Evolutionary conservation across 2,329 filamentous ascomycete species (phyloP), one percentile per base, ranked within the genome.

Genomic region (Colletotrichum musae): DNA sequence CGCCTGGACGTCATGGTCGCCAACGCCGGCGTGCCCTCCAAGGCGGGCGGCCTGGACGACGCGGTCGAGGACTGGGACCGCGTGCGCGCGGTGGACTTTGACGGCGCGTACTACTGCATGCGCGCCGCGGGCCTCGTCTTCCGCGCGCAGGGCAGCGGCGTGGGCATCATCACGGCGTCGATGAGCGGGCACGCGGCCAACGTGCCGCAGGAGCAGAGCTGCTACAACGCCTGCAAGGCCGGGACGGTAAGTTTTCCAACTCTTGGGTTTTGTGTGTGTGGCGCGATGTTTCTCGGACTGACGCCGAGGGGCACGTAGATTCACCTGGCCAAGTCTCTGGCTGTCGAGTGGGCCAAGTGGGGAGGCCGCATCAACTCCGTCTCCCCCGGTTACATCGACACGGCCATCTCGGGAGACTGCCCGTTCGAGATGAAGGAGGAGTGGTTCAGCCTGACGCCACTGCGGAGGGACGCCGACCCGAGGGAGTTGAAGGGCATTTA

Each of bases 141-240:
- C 72, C 77, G 77, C 36, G 74, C 76, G 71, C 76, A 79, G 67
- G 72, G 74, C 36, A 72, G 73, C 9, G 81, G 82, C 51, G 78
- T 79, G 24, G 77, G 74, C 28, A 78, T 80, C 59, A 75, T 78
- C 61, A 80, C 78, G 2, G 76, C 78, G 18, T 78, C 75, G 13
- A 79, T 80, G 76, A 79, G 76, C 54, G 78, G 72, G n/a, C 77
- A 74, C 64, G 76, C 74, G 43, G 77, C 72, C 64, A 78, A 77
- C 51, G 70, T 73, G 71, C 75, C 92, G 4, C 93, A 94, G 82
- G 91, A 94, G 83, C 93, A 94, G 83, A 89, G 86, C 52, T 93
- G 91, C 81, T 95, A 95, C 88, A 95, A 95, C 77, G 92, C 92
- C 26, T 93, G 91, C 81, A 95, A 95, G 87, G 92, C 93, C 15